Conservation (phyloP, 2,329 filamentous ascomycete genomes). For the Cordyceps pruinosa region DNA sequence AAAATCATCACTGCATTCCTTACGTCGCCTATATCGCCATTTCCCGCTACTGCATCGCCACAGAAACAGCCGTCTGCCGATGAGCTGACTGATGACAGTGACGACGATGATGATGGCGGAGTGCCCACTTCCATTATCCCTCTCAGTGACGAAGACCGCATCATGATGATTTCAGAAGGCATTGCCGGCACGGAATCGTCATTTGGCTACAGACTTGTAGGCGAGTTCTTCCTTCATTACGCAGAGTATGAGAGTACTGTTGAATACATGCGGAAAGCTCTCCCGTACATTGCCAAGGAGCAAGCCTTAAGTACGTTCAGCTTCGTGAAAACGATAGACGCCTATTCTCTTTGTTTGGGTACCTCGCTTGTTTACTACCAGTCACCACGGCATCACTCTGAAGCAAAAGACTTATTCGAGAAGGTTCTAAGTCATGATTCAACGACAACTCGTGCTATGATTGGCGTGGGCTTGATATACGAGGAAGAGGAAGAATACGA, state of each 20-base stretch:
- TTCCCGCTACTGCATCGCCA: constrained; percentile 41
- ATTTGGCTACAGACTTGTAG: constrained; percentile 76
- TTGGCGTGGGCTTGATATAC: constrained; percentile 84
- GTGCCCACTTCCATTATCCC: constrained; percentile 48
- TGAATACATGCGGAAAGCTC: constrained; percentile 70
- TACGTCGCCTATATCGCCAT: constrained; percentile 77
- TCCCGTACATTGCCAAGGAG: constrained; percentile 53
- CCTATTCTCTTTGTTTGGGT: constrained; percentile 68
- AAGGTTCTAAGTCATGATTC: constrained; percentile 69
- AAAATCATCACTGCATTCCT: constrained; percentile 79
- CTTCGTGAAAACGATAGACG: constrained; percentile 64
- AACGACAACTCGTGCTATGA: constrained; percentile 70
- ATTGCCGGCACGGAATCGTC: constrained; percentile 62
- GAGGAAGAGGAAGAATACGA: constrained; percentile 89
- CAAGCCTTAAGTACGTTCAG: constrained; percentile 59
- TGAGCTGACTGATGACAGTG: constrained; percentile 45
- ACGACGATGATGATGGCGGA: constrained; percentile 52
- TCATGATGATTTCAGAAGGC: constrained; percentile 74
- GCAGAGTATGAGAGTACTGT: constrained; percentile 81
- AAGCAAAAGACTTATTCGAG: constrained; percentile 83
- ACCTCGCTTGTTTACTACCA: constrained; percentile 90
- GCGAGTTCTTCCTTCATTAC: constrained; percentile 73
- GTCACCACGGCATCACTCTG: constrained; percentile 78
- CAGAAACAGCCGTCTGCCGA: constrained; percentile 19
- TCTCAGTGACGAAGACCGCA: constrained; percentile 67